These are phyloP conservation scores for Amaranthus palmeri DNA, from an alignment of 148 eudicot genomes.

Conservation along the genomic window DNA sequence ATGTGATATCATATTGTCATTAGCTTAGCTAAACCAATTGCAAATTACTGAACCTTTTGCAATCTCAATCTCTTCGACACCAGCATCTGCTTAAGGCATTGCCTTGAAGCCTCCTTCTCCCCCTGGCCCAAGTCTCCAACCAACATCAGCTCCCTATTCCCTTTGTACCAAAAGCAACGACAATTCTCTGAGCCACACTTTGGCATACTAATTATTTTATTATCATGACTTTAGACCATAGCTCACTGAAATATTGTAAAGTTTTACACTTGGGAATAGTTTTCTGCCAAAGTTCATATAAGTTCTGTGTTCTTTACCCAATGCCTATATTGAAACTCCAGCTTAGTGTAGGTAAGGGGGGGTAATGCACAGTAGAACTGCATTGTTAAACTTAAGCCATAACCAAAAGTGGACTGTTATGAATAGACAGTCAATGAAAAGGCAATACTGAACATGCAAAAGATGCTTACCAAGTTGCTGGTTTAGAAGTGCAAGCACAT, in stretches of 20 bases:
- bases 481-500: not conserved
- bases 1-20: not conserved
- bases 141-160: not conserved
- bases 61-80: not conserved
- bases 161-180: not conserved
- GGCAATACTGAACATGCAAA: not conserved
- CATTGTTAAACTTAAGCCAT: not conserved
- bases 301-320: not conserved
- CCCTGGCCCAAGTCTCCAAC: not conserved
- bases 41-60: not conserved
- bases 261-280: not conserved
- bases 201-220: not conserved
- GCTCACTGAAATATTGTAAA: not conserved
- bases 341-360: not conserved
- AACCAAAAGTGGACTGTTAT: not conserved
- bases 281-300: not conserved
- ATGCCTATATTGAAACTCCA: not conserved
- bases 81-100: not conserved
- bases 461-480: not conserved
- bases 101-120: not conserved
- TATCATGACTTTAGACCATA: not conserved
- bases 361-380: not conserved
- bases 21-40: not conserved
- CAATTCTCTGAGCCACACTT: not conserved
- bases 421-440: not conserved